Conservation (phyloP, 192 early-diverging fungal species). For the Linderina pennispora region DNA sequence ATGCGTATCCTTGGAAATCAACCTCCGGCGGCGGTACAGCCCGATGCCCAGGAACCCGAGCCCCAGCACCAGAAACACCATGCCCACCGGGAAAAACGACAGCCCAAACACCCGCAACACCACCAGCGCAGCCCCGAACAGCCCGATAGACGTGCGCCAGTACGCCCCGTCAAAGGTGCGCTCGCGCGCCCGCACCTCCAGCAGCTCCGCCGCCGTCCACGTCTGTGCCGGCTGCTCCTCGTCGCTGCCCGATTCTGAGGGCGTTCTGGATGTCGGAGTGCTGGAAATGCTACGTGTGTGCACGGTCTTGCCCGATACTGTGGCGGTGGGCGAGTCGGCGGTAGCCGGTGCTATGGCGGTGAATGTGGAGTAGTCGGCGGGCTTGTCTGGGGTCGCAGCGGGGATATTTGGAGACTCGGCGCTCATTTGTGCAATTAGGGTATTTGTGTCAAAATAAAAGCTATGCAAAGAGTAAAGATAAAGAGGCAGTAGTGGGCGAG, state of each 20-base stretch:
- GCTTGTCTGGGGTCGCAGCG: too few relatives aligned
- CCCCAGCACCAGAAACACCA: conserved; percentile 42
- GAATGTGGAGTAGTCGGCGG: too few relatives aligned
- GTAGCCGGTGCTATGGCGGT: too few relatives aligned
- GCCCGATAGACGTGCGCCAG: conserved; percentile 43
- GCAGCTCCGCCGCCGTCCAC: conserved; percentile 42
- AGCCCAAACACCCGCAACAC: conserved; percentile 41
- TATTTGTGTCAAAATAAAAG: too few relatives aligned
- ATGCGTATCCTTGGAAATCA: conserved; percentile 21
- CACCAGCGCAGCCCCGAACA: conserved; percentile 41
- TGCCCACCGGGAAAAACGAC: conserved; percentile 34
- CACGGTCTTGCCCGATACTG: background rate
- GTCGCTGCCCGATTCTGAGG: too few relatives aligned
- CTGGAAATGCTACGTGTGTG: background rate
- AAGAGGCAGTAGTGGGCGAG: too few relatives aligned
- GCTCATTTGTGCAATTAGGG: too few relatives aligned
- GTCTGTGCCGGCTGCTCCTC: conserved; percentile 11
- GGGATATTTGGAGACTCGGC: too few relatives aligned
- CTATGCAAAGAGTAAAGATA: too few relatives aligned
- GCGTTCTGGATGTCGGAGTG: too few relatives aligned
- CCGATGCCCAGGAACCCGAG: conserved; percentile 41
- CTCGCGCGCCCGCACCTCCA: conserved; percentile 44
- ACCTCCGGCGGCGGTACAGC: conserved; percentile 24
- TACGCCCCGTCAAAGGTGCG: conserved; percentile 48
- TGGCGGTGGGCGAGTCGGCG: too few relatives aligned